Base-by-base conservation (phyloP, 257 asterid species). In the Nicotiana tomentosiformis region DNA sequence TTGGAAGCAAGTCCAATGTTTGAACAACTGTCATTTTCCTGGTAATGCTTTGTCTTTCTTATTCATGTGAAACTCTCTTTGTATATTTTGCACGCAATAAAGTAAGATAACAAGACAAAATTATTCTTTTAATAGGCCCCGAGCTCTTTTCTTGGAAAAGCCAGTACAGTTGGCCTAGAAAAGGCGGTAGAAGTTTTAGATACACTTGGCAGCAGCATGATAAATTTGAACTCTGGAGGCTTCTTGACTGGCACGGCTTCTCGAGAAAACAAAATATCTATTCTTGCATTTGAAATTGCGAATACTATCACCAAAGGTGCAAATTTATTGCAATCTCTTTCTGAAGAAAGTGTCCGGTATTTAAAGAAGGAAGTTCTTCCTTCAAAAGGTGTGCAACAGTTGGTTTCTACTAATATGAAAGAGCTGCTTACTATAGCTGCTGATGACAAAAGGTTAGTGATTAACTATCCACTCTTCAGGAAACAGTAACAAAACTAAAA, bases 131-230 rank as follows among this genome's bases (percentile, higher is more conserved):
- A 85, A 66, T 87, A 96, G 99, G 93, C 84, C 33, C 95, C 97
- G 83, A 84, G 95, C 82, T 96, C 99, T 69, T 95, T 96, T 89
- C 91, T 95, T 86, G 99, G 99, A 29, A 95, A 95, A 88, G 99
- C 98, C 51, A 94, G 99, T 69, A 89, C 87, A 76, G 95, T 89
- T 43, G 97, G 99, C 56, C 89, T 94, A 29, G 98, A 95, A 88
- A 95, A 92, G 88, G 99, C 99, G 8, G 99, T 95, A 77, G 99
- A 95, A 83, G 99, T 95, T 85, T 89, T 95, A 58, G 99, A 95
- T 87, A 90, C 97, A 70, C 85, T 95, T 77, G 99, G 99, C 69
- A 95, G 99, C 88, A 94, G 98, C 93, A 89, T 95, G 99, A 93
- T 97, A 77, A 95, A 90, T 88, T 89, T 95, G 83, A 94, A 95